These are phyloP conservation scores for Lipomyces mesembrius DNA, from an alignment of 805 yeast species.

Conservation along the genomic window DNA sequence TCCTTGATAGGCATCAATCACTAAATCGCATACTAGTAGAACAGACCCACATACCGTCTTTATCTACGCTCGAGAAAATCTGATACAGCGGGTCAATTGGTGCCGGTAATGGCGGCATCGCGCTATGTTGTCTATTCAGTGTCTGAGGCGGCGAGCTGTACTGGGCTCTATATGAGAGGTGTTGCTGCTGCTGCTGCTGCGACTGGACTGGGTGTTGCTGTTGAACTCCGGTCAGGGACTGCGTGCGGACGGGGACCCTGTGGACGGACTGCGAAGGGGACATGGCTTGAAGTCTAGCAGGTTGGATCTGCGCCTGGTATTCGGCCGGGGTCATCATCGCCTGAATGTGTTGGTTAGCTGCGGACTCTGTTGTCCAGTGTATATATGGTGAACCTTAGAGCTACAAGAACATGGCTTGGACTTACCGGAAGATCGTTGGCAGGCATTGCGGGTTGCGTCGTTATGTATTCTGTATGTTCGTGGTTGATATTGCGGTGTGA, in stretches of 20 bases:
- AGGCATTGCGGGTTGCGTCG: conserved; percentile 8
- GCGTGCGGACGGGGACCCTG: conserved; percentile 12
- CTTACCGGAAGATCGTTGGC: conserved; percentile 25
- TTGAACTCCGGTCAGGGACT: neutral
- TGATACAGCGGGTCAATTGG: conserved; percentile 19
- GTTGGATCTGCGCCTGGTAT: conserved; percentile 18
- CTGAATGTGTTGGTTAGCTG: conserved; percentile 5
- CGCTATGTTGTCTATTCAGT: conserved; percentile 10
- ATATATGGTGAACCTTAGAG: too few species aligned
- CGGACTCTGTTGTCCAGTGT: neutral
- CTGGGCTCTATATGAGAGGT: conserved; percentile 8
- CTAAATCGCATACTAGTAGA: too few species aligned
- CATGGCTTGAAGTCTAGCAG: neutral
- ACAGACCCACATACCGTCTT: conserved; percentile 9
- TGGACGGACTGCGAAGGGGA: neutral
- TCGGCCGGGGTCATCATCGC: conserved; percentile 34
- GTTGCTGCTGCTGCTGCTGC: conserved; percentile 11
- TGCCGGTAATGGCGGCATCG: conserved; percentile 16
- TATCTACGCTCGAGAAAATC: conserved; percentile 41
- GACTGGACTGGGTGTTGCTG: conserved; percentile 11
- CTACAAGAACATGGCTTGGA: neutral
- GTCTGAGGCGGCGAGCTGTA: conserved; percentile 12
- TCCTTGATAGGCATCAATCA: conserved; percentile 5
- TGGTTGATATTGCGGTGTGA: neutral
- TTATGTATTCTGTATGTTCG: neutral